phyloP scores from a whole-genome alignment of 805 yeast genomes.

The Pichia gijzeniarum region DNA sequence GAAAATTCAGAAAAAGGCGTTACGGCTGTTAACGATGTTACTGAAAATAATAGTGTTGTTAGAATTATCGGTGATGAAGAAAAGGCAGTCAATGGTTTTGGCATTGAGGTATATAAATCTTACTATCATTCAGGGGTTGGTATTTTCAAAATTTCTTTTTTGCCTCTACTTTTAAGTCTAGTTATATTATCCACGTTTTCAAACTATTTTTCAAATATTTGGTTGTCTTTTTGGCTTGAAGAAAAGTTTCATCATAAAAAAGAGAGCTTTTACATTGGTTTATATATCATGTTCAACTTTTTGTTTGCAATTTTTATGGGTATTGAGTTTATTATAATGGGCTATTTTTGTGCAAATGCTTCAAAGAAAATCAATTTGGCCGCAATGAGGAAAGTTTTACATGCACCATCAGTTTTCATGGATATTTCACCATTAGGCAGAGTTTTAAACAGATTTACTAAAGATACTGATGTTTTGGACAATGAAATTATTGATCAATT shows the following conservation, averaged over 20 bases:
- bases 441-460: constrained; percentile 77
- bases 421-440: constrained; percentile 88
- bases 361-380: constrained; percentile 50
- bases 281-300: constrained; percentile 57
- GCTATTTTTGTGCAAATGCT: constrained; percentile 45
- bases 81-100: constrained; percentile 50
- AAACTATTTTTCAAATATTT: constrained; percentile 56
- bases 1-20: constrained; percentile 14
- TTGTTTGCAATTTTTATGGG: constrained; percentile 40
- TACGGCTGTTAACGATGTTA: no score
- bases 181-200: constrained; percentile 40
- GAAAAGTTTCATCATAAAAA: constrained; percentile 40
- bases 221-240: constrained; percentile 81
- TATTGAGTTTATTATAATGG: constrained; percentile 39
- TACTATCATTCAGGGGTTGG: constrained; percentile 55
- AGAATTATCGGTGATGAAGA: constrained; percentile 44
- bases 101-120: constrained; percentile 39
- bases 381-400: constrained; percentile 45
- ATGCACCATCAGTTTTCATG: constrained; percentile 75
- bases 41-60: constrained; percentile 18
- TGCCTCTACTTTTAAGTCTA: constrained; percentile 20
- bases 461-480: constrained; percentile 80
- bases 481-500: constrained; percentile 69
- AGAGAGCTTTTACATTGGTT: constrained; percentile 62
- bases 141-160: constrained; percentile 30